These are phyloP conservation scores for Carex pumila DNA, from an alignment of 176 grass and related monocot genomes.

Conservation along the genomic window DNA sequence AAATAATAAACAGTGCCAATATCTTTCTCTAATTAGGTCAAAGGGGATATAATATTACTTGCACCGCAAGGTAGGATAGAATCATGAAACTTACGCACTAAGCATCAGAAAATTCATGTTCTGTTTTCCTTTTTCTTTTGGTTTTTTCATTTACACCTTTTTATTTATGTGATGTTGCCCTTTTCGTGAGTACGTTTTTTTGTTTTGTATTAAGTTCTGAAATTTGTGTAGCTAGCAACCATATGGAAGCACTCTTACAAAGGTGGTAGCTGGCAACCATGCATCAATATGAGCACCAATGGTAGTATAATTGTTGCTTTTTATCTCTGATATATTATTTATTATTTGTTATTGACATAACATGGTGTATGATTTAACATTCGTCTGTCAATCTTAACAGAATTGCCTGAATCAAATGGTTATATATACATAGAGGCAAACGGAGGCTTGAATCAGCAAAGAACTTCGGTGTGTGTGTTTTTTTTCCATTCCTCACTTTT, in stretches of 20 bases:
- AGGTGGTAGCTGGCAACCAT: slow-evolving; percentile 76
- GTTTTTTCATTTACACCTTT: slow-evolving; percentile 6
- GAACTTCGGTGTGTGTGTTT: slow-evolving; percentile 68
- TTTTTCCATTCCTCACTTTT: slow-evolving; percentile 9
- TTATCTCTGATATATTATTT: not conserved
- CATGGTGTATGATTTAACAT: slow-evolving; percentile 22
- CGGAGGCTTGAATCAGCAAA: slow-evolving; percentile 97
- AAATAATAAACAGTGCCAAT: slow-evolving; percentile 14
- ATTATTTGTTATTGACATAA: slow-evolving; percentile 8
- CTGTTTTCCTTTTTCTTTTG: not conserved
- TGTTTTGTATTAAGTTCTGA: slow-evolving; percentile 18
- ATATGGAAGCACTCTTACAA: slow-evolving; percentile 85
- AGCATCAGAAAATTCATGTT: not conserved
- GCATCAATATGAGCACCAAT: slow-evolving; percentile 56
- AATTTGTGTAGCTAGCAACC: slow-evolving; percentile 76
- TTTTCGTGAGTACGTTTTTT: not conserved
- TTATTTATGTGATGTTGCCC: not conserved
- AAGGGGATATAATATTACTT: slow-evolving; percentile 1
- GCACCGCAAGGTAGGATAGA: not conserved
- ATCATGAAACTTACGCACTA: not conserved
- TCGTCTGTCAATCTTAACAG: slow-evolving; percentile 32
- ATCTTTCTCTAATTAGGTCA: not conserved
- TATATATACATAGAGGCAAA: slow-evolving; percentile 98
- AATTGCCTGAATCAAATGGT: slow-evolving; percentile 81
- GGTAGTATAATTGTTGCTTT: slow-evolving; percentile 45